phyloP scores from a whole-genome alignment of 164 flowering plant species.

The Annona cherimola region DNA sequence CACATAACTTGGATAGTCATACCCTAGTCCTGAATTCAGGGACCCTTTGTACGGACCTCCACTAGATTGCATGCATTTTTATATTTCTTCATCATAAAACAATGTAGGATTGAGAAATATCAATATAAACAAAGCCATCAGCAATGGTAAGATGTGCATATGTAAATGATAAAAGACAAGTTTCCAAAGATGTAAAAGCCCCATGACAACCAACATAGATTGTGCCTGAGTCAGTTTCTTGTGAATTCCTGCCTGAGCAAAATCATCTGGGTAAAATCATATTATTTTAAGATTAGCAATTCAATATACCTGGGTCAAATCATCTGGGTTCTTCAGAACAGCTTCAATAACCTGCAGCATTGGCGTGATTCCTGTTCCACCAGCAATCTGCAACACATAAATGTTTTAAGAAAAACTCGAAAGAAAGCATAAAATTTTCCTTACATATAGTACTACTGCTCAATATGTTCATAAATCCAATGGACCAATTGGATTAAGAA shows the following conservation, averaged over 20 bases:
- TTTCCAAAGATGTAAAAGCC: not conserved
- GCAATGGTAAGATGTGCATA: no score
- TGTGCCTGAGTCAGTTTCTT: not conserved
- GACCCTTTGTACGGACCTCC: no score
- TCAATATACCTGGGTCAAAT: constrained; percentile 71
- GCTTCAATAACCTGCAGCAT: constrained; percentile 98
- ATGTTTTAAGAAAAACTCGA: not conserved
- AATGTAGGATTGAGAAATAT: no score
- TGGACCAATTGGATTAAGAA: not conserved
- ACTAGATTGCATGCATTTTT: no score
- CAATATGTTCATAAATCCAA: no score
- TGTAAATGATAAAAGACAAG: not conserved
- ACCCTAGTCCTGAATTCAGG: no score
- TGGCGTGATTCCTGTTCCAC: constrained; percentile 96
- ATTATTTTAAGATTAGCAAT: no score
- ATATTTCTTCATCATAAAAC: no score
- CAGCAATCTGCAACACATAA: constrained; percentile 66
- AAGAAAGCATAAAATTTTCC: not conserved
- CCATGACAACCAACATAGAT: not conserved
- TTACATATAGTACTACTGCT: no score
- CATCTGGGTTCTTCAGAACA: constrained; percentile 89
- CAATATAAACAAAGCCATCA: no score
- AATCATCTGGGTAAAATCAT: not conserved
- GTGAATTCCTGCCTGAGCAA: not conserved
- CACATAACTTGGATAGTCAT: no score